Evolutionary conservation across 1,284 basidiomycete species (phyloP), one percentile per base, ranked within the genome.

Genomic region (Mycosarcoma mackinlayi): DNA sequence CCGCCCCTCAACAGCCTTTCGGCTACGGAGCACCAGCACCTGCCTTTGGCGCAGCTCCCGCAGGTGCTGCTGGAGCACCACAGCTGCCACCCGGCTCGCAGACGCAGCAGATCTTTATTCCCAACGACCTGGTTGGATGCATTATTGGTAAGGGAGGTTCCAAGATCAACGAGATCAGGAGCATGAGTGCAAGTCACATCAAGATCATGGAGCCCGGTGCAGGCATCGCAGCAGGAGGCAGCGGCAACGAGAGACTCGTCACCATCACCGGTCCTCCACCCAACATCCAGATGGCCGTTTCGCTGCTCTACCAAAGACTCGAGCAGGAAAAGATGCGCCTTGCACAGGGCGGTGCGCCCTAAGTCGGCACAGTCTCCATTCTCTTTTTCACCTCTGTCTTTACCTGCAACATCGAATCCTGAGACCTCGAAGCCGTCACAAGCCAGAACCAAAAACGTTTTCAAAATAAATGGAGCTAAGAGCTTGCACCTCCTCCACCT

Each of bases 131-230:
- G 14, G 96, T 99, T 18, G 96, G 94, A 14, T 94, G 93, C 79
- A 96, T 99, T 84, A 99, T 99, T 77, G 96, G 96, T 50, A 98
- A 98, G 84, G 95, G 93, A 23, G 96, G 96, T 4, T 90, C 90
- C 80, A 99, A 98, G 85, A 99, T 99, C 86, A 98, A 98, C 81
- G 96, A 99, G 85, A 97, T 99, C 75, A 88, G 96, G 76, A 92
- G 90, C 83, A 91, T 92, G 89, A 94, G 88, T 81, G 91, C 89
- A 19, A 94, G 93, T 83, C 91, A 95, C 79, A 98, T 99, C 84
- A 94, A 97, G 84, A 97, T 99, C 60, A 97, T 97, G 89, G 96
- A 99, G 80, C 94, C 95, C 24, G 85, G 74, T 33, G 79, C 79
- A 2, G 79, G 79, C 14, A 54, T 76, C 14, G 75, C 75, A 4